These are phyloP conservation scores for Neoboletus brunneissimus DNA, from an alignment of 768 basidiomycete species.

Conservation along the genomic window DNA sequence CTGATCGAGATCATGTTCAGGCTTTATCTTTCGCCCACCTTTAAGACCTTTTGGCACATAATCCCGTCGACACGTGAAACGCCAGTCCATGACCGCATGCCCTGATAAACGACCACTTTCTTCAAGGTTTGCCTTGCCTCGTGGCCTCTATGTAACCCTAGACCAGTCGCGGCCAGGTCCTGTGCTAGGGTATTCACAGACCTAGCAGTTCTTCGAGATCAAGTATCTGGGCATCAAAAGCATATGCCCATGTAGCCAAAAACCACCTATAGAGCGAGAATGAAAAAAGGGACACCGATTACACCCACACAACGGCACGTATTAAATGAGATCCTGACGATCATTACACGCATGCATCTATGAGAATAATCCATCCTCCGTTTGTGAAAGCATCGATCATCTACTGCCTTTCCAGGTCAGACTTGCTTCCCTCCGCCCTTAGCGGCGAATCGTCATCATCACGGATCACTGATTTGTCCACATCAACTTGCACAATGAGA, in stretches of 20 bases:
- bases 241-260: neutral
- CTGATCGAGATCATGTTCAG: neutral
- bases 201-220: neutral
- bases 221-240: neutral
- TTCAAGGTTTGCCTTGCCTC: neutral
- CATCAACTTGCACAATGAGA: neutral
- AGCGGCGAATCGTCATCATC: neutral
- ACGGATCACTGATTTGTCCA: neutral
- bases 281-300: neutral
- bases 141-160: neutral
- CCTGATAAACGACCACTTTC: neutral
- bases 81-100: neutral
- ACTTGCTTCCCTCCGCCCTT: neutral
- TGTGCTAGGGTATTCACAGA: neutral
- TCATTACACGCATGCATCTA: too few species aligned
- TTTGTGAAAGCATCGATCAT: neutral
- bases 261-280: neutral
- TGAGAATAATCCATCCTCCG: neutral
- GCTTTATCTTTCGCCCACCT: neutral
- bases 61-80: neutral
- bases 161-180: neutral
- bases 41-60: neutral
- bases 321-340: neutral
- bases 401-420: neutral
- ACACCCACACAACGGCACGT: neutral